A percentile compares a stretch with the other conserved stretches of the same genome.
Evolutionary conservation across 495 filamentous ascomycete species (phyloP).

Genomic region (Wilcoxina mikolae): DNA sequence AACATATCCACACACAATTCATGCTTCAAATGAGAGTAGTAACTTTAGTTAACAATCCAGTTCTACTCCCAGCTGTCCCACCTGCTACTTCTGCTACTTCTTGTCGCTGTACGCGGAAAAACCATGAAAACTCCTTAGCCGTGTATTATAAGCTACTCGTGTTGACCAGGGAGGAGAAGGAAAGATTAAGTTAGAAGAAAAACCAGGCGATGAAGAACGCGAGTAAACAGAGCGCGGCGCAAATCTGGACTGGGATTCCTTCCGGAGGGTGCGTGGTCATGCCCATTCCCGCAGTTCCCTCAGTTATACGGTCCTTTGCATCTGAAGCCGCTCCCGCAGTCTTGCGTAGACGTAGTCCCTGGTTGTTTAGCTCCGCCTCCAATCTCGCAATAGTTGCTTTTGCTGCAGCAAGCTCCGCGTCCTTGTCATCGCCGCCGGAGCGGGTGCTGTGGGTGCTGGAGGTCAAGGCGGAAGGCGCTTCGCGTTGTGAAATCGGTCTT

Average conservation of each 20-base stretch:
- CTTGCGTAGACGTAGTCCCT: conserved; percentile 56
- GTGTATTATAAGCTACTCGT: too few relatives aligned
- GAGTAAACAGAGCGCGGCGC: conserved; percentile 67
- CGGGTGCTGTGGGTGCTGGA: neutral
- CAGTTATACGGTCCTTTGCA: conserved; percentile 5
- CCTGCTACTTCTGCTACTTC: too few relatives aligned
- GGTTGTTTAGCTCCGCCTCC: conserved; percentile 51
- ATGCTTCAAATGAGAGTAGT: too few relatives aligned
- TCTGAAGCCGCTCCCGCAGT: conserved; percentile 31
- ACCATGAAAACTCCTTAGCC: too few relatives aligned
- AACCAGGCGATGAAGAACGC: conserved; percentile 89
- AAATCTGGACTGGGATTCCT: conserved; percentile 76
- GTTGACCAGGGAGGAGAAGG: too few relatives aligned
- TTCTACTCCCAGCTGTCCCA: too few relatives aligned
- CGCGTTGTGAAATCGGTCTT: neutral
- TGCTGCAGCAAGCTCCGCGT: conserved; percentile 53
- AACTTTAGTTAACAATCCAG: too few relatives aligned
- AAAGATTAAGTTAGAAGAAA: conserved; percentile 61
- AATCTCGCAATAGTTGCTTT: conserved; percentile 57
- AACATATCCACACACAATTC: too few relatives aligned
- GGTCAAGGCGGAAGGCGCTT: neutral
- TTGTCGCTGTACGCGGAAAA: too few relatives aligned
- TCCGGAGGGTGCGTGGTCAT: conserved; percentile 37
- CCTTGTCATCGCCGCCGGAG: conserved; percentile 34
- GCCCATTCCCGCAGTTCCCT: conserved; percentile 29